Evolutionary conservation across 176 grass and related monocot genomes (phyloP), one percentile per base, ranked within the genome.

Genomic region (Chrysopogon serrulatus): DNA sequence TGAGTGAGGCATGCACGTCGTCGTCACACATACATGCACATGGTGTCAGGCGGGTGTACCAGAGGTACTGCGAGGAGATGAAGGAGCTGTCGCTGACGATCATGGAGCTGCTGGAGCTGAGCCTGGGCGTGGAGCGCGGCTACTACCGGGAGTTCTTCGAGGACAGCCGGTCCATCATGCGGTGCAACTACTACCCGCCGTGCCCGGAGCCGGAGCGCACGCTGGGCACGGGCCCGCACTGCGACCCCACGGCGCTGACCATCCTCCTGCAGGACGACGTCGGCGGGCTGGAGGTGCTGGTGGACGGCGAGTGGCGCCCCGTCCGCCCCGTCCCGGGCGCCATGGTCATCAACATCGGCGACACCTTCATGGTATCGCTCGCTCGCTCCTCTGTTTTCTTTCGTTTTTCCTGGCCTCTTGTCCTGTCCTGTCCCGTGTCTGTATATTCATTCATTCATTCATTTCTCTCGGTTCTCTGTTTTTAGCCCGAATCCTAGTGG

Each of bases 181-280:
- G 95, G 86, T 98, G 88, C 82, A 98, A 98, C 90, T 91, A 93
- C 85, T 98, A 98, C 85, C 95, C 95, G 61, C 79, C 87, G 40
- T 98, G 95, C 89, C 92, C 90, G 81, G 90, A 95, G 87, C 95
- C 92, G 37, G 95, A 98, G 82, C 82, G 92, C 16, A 91, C 92
- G 65, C 91, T 98, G 33, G 95, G 95, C 39, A 95, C 92, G 5
- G 95, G 95, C 5, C 95, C 92, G 74, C 95, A 98, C 83, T 88
- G 87, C 75, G 91, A 98, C 67, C 95, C 95, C 19, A 98, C 95
- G 2, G 88, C 95, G 23, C 88, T 98, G 32, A 98, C 95, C 77
- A 95, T 98, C 77, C 92, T 95, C 32, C 87, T 93, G 19, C 95
- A 98, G 89, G 95, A 98, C 81, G 48, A 91, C 65, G 92, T 98